These are phyloP conservation scores for Chlamydomonas sp. DNA, from an alignment of 139 green algal genomes.

Conservation along the genomic window DNA sequence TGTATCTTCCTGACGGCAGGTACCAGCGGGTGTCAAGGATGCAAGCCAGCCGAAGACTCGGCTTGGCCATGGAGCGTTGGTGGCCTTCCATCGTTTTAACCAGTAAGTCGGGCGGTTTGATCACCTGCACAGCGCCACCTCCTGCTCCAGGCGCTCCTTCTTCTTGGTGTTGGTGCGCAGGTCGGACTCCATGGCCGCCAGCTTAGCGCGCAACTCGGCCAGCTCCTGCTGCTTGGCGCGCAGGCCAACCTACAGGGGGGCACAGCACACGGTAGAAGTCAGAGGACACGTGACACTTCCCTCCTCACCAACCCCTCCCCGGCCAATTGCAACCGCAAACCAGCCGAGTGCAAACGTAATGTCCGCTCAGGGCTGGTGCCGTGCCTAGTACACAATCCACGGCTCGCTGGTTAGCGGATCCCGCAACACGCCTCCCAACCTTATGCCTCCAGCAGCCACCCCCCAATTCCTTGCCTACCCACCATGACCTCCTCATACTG, in stretches of 20 bases:
- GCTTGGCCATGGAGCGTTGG: no score
- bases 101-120: no score
- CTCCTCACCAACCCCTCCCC: background rate
- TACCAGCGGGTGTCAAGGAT: no score
- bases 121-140: conserved; percentile 74
- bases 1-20: no score
- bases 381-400: no score
- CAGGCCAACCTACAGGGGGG: conserved; percentile 69
- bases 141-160: conserved; percentile 74
- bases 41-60: no score
- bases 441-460: background rate
- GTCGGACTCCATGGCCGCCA: conserved; percentile 77
- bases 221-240: conserved; percentile 78
- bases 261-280: no score
- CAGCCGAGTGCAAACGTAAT: background rate
- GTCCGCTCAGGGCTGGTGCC: no score
- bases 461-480: background rate
- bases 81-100: no score
- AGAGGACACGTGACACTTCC: no score
- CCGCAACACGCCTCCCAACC: no score
- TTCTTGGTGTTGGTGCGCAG: conserved; percentile 72
- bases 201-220: conserved; percentile 72
- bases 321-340: background rate
- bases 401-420: no score
- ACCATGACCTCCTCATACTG: conserved; percentile 77